phyloP scores from a whole-genome alignment of 2,329 filamentous ascomycete genomes.

The Aspergillus melleus region DNA sequence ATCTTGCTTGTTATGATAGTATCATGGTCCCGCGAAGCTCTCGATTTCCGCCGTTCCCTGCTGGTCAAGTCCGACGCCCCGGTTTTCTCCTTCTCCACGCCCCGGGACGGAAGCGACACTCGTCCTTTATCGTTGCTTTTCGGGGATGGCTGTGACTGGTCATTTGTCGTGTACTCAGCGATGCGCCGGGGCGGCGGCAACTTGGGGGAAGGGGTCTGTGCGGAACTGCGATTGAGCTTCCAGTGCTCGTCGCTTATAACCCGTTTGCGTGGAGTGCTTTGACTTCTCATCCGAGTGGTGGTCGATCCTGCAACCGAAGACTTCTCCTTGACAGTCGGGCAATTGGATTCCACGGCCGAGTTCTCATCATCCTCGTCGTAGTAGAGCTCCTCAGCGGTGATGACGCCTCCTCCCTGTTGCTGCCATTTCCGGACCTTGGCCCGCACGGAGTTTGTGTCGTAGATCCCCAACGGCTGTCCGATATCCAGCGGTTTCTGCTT shows the following conservation, averaged over 20 bases:
- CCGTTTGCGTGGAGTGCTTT: constrained; percentile 77
- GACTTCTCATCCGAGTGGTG: constrained; percentile 43
- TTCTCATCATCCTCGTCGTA: constrained; percentile 54
- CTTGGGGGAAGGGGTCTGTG: constrained; percentile 43
- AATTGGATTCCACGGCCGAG: constrained; percentile 23
- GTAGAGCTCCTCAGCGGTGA: constrained; percentile 60
- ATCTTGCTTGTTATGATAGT: constrained; percentile 21
- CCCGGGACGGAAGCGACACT: background rate
- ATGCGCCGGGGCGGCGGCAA: constrained; percentile 45
- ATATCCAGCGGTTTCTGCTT: constrained; percentile 55
- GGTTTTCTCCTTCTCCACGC: constrained; percentile 25
- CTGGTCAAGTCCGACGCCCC: constrained; percentile 25
- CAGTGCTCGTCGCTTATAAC: constrained; percentile 94
- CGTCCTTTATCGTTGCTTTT: constrained; percentile 25
- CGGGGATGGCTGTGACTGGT: constrained; percentile 25
- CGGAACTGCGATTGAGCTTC: constrained; percentile 54
- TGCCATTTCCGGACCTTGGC: constrained; percentile 86
- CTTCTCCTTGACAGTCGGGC: constrained; percentile 28
- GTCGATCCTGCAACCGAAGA: constrained; percentile 22
- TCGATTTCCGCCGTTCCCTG: constrained; percentile 26
- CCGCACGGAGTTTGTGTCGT: constrained; percentile 66
- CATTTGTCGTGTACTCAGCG: constrained; percentile 39
- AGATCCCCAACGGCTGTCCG: constrained; percentile 54
- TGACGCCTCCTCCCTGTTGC: constrained; percentile 68
- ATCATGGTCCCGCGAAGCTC: constrained; percentile 22